Evolutionary conservation across 495 filamentous ascomycete genomes (phyloP).

Genomic region (Penicillium daleae): DNA sequence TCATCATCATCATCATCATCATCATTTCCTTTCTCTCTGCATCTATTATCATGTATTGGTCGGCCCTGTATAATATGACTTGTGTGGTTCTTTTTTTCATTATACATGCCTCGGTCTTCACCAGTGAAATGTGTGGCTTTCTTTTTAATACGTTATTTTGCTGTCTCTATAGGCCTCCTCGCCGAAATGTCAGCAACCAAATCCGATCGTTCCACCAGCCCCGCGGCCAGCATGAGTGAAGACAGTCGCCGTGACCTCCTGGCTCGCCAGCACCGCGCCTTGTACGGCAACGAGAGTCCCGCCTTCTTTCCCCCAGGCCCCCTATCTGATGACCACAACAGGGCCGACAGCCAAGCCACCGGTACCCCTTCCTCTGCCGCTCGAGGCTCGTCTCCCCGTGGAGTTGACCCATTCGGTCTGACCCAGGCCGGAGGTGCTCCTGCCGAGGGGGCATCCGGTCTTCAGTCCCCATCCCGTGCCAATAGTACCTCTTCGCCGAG

Average conservation of each 20-base stretch:
- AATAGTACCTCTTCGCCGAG: conserved; percentile 85
- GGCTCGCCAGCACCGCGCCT: conserved; percentile 87
- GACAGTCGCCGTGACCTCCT: conserved; percentile 96
- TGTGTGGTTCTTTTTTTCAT: conserved; percentile 40
- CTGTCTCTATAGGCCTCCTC: conserved; percentile 66
- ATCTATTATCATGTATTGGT: conserved; percentile 41
- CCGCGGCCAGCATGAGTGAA: conserved; percentile 87
- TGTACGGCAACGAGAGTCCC: conserved; percentile 79
- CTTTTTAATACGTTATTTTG: conserved; percentile 51
- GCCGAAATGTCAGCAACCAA: conserved; percentile 83
- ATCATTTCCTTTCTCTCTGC: conserved; percentile 28
- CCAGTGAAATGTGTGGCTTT: background rate
- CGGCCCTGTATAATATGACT: conserved; percentile 56
- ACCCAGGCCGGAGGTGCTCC: conserved; percentile 43
- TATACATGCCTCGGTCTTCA: conserved; percentile 32
- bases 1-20: conserved; percentile 17
- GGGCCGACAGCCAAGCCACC: conserved; percentile 60
- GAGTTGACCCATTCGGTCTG: conserved; percentile 65
- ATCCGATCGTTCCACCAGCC: conserved; percentile 90
- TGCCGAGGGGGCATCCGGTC: conserved; percentile 46
- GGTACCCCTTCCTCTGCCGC: conserved; percentile 58
- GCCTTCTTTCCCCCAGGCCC: conserved; percentile 60
- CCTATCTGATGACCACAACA: conserved; percentile 66
- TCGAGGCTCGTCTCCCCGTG: conserved; percentile 63
- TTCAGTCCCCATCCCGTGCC: conserved; percentile 73